Evolutionary conservation across 169 alveolate genomes (phyloP), one percentile per base, ranked within the genome.

Genomic region (Perkinsus marinus): DNA sequence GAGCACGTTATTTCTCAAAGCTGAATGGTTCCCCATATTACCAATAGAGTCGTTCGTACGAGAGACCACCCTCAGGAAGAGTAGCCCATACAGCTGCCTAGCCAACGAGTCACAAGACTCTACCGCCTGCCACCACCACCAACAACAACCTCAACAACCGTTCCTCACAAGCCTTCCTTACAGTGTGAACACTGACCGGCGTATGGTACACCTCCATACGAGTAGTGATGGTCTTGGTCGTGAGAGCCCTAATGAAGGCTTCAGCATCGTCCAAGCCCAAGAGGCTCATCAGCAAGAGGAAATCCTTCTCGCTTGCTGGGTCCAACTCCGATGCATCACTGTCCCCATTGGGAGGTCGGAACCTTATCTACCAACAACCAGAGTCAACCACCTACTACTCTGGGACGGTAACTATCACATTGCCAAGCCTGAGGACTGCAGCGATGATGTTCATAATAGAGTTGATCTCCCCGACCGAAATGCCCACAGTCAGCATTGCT

Each of bases 21-120:
- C 91, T 43, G 47, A 90, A 37, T 39, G 39, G 91, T 34, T 94
- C 95, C 92, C 90, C 39, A 90, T 38, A 89, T 93, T 94, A 0
- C 98, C 97, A 68, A 98, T 97, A 5, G 99, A 95, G 89, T 95
- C 94, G 93, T 99, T 99, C 95, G 98, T 96, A 90, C 97, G 96
- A 89, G 94, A 96, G 39, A 99, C 99, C 17, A 99, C 94, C 97
- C 98, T 97, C 92, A 97, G 95, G 93, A 99, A 99, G 90, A 98
- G 94, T 91, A 97, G 97, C 94, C 97, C 98, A 95, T 98, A 99
- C 39, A 99, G 94, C 91, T 97, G 98, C 94, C 98, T 98, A 10
- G 99, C 98, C 69, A 98, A 94, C 16, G 99, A 98, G 95, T 98
- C 99, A 93, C 99, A 95, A 16, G 95, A 94, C 89, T 94, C 96